These are phyloP conservation scores for Lipomyces yamadae DNA, from an alignment of 805 yeast genomes.

Conservation along the genomic window DNA sequence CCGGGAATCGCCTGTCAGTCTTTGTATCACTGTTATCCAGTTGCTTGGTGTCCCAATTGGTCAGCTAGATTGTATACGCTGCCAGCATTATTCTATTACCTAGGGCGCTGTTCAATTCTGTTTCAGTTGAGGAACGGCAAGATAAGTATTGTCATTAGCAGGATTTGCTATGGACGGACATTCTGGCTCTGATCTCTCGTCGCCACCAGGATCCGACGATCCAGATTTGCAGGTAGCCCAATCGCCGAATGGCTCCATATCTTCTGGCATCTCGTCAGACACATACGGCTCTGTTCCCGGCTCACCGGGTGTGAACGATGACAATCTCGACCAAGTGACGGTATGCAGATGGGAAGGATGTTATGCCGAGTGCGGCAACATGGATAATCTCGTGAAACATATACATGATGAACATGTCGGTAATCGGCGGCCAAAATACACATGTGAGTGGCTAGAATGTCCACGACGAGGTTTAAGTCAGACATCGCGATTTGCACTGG, in stretches of 20 bases:
- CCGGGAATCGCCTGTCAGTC: too few relatives aligned
- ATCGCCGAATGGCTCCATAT: conserved; percentile 22
- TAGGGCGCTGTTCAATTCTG: not conserved
- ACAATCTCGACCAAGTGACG: conserved; percentile 37
- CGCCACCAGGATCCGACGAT: conserved; percentile 23
- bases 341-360: conserved; percentile 52
- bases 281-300: conserved; percentile 38
- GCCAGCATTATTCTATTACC: not conserved
- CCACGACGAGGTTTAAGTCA: conserved; percentile 56
- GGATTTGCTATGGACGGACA: conserved; percentile 3
- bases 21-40: too few relatives aligned
- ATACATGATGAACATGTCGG: conserved; percentile 50
- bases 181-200: conserved; percentile 26
- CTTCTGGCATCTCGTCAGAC: conserved; percentile 33
- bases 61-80: not conserved
- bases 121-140: not conserved
- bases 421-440: conserved; percentile 48
- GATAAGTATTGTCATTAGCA: not conserved
- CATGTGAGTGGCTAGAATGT: conserved; percentile 69
- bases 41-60: not conserved
- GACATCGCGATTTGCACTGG: conserved; percentile 61
- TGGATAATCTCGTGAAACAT: conserved; percentile 51
- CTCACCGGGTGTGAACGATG: conserved; percentile 39
- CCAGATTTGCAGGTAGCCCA: conserved; percentile 11
- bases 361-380: conserved; percentile 41